These are phyloP conservation scores for Elsinoe necatrix DNA, from an alignment of 2,329 filamentous ascomycete species.

Conservation along the genomic window DNA sequence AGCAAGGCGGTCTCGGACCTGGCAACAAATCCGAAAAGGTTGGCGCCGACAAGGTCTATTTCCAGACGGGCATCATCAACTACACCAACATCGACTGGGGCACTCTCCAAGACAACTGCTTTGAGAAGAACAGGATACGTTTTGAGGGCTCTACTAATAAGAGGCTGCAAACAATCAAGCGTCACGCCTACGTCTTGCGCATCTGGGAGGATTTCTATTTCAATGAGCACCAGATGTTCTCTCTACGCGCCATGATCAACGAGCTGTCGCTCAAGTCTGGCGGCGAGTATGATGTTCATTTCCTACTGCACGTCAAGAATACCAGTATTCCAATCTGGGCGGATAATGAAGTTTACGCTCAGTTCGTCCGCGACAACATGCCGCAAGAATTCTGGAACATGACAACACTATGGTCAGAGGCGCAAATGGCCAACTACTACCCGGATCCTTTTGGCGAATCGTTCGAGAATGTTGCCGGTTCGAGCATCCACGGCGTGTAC, in stretches of 20 bases:
- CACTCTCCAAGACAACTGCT: constrained; percentile 39
- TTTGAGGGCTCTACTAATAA: constrained; percentile 32
- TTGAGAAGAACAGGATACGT: constrained; percentile 42
- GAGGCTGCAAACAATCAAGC: constrained; percentile 35
- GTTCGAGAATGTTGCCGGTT: constrained; percentile 51
- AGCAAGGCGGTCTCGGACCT: constrained; percentile 42
- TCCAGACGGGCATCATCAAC: constrained; percentile 40
- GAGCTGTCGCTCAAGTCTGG: constrained; percentile 74
- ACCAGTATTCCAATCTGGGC: constrained; percentile 69
- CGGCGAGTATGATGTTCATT: constrained; percentile 77
- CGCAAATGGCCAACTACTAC: constrained; percentile 86
- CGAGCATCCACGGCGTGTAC: constrained; percentile 81
- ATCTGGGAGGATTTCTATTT: constrained; percentile 78
- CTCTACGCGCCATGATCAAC: constrained; percentile 72
- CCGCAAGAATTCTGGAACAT: constrained; percentile 82
- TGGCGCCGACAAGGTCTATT: constrained; percentile 44
- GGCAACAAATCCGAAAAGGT: constrained; percentile 36
- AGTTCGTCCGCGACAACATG: constrained; percentile 58
- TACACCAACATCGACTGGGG: constrained; percentile 43
- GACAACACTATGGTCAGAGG: constrained; percentile 86
- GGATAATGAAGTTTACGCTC: constrained; percentile 58
- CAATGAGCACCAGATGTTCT: constrained; percentile 68
- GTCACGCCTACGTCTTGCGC: constrained; percentile 76
- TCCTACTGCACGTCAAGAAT: constrained; percentile 79
- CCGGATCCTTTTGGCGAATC: constrained; percentile 76